Evolutionary conservation across 805 yeast species (phyloP).

Genomic region (Starmerella apis): DNA sequence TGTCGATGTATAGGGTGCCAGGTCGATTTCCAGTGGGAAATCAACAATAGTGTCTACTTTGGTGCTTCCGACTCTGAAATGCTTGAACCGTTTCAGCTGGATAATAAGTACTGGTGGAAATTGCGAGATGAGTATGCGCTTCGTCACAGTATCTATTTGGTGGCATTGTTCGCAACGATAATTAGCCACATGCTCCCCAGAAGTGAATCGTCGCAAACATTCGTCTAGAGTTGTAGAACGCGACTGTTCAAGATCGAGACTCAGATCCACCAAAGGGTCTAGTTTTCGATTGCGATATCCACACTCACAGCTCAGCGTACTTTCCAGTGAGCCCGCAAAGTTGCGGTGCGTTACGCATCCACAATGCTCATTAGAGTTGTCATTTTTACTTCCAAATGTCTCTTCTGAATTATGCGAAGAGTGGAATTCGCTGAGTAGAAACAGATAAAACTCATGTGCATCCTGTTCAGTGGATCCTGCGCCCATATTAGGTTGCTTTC

Average conservation of each 20-base stretch:
- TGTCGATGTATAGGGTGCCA: slow-evolving; percentile 45
- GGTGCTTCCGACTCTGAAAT: slow-evolving; percentile 36
- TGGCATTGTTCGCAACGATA: slow-evolving; percentile 63
- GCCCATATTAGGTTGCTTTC: slow-evolving; percentile 44
- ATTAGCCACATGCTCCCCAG: slow-evolving; percentile 64
- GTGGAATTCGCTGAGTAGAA: slow-evolving; percentile 76
- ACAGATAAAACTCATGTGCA: slow-evolving; percentile 97
- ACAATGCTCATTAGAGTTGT: slow-evolving; percentile 36
- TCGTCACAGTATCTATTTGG: slow-evolving; percentile 53
- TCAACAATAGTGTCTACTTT: slow-evolving; percentile 68
- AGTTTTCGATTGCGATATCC: slow-evolving; percentile 51
- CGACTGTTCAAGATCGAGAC: slow-evolving; percentile 49
- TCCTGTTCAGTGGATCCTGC: slow-evolving; percentile 98
- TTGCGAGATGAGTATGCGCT: slow-evolving; percentile 55
- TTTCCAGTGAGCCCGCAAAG: slow-evolving; percentile 73
- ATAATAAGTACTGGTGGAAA: slow-evolving; percentile 71
- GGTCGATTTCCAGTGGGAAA: slow-evolving; percentile 62
- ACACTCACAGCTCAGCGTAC: slow-evolving; percentile 61
- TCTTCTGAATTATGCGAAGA: slow-evolving; percentile 13
- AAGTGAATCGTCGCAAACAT: slow-evolving; percentile 69
- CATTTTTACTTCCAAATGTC: slow-evolving; percentile 4
- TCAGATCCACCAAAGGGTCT: slow-evolving; percentile 85
- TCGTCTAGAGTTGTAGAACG: slow-evolving; percentile 39
- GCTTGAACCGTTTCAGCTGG: slow-evolving; percentile 70
- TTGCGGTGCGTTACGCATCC: slow-evolving; percentile 71